These are phyloP conservation scores for Backusella tarrabulga DNA, from an alignment of 192 early-diverging fungal genomes.

Conservation along the genomic window DNA sequence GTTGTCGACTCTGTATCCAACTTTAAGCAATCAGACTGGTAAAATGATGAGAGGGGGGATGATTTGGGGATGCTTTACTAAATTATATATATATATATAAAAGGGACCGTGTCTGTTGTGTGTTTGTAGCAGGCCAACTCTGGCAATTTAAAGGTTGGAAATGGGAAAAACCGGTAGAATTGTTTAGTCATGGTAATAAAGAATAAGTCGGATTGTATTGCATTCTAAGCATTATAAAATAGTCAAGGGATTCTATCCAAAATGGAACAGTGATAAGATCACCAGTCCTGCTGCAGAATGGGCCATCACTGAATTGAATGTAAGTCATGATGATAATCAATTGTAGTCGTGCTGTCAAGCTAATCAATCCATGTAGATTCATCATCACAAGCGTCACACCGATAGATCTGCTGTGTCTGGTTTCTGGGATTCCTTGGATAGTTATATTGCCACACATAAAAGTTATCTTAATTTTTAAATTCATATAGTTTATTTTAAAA, in stretches of 20 bases:
- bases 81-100: background rate
- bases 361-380: conserved; percentile 39
- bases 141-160: conserved; percentile 97
- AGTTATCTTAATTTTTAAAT: conserved; percentile 44
- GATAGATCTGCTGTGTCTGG: conserved; percentile 54
- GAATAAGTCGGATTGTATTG: background rate
- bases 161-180: conserved; percentile 77
- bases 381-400: conserved; percentile 53
- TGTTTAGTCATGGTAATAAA: conserved; percentile 66
- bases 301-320: conserved; percentile 51
- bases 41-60: background rate
- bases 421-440: conserved; percentile 56
- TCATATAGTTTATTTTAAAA: background rate
- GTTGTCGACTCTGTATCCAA: conserved; percentile 77
- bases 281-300: conserved; percentile 41
- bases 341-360: background rate
- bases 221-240: background rate
- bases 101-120: conserved; percentile 78
- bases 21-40: conserved; percentile 77
- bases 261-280: conserved; percentile 51
- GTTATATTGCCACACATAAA: conserved; percentile 47
- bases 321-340: conserved; percentile 28
- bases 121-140: conserved; percentile 85
- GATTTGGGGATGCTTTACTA: no score
- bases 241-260: conserved; percentile 63